These are phyloP conservation scores for Tephrocybe sp. DNA, from an alignment of 768 basidiomycete species.

Conservation along the genomic window DNA sequence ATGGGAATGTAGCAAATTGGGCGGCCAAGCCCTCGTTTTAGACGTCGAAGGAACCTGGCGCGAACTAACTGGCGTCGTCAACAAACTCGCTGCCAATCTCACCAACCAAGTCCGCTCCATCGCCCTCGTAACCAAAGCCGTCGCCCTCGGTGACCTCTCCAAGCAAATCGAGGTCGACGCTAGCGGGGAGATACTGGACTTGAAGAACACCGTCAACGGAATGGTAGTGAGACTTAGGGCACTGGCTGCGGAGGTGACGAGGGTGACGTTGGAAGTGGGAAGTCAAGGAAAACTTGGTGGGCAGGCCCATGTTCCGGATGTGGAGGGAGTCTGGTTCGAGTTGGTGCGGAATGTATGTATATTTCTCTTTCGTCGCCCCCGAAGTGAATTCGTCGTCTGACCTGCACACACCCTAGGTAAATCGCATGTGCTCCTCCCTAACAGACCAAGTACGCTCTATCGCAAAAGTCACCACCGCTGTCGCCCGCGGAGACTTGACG, in stretches of 20 bases:
- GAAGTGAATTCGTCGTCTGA: no score
- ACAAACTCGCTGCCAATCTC: conserved; percentile 77
- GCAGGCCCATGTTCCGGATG: conserved; percentile 84
- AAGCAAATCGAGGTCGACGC: conserved; percentile 93
- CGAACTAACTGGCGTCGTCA: conserved; percentile 80
- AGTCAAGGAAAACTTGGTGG: conserved; percentile 89
- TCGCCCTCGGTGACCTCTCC: conserved; percentile 85
- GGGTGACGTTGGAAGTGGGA: conserved; percentile 84
- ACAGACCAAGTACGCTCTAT: conserved; percentile 85
- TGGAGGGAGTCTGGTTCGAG: conserved; percentile 91
- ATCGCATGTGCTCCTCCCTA: conserved; percentile 78
- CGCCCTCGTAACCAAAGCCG: conserved; percentile 91
- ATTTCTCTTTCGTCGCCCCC: background rate
- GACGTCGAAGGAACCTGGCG: conserved; percentile 93
- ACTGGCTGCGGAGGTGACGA: conserved; percentile 79
- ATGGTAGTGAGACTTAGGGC: conserved; percentile 60
- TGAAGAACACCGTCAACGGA: conserved; percentile 66
- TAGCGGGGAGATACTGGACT: conserved; percentile 84
- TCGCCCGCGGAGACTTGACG: conserved; percentile 87
- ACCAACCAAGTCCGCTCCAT: conserved; percentile 83
- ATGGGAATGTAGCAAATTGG: conserved; percentile 85
- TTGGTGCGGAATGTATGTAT: conserved; percentile 67
- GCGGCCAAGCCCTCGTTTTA: conserved; percentile 82
- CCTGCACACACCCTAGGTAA: conserved; percentile 59
- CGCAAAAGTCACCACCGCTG: conserved; percentile 84